A percentile compares a stretch with the other conserved stretches of the same genome.
phyloP scores from a whole-genome alignment of 2,329 filamentous ascomycete genomes.

The Harringtonia aguacate region DNA sequence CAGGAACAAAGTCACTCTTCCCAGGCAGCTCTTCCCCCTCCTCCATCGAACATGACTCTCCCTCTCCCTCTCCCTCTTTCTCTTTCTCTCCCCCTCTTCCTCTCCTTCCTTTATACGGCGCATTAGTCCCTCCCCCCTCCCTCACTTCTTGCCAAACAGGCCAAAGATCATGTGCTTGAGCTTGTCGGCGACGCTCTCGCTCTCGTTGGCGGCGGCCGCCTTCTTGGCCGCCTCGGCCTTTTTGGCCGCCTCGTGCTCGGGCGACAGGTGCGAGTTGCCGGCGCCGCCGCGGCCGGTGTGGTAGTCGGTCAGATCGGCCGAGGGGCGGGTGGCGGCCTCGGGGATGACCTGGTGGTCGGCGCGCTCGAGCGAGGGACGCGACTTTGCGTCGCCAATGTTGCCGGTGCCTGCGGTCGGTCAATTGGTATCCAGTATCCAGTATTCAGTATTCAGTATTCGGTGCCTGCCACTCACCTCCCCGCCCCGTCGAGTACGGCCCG shows the following conservation, averaged over 20 bases:
- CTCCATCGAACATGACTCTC: no score
- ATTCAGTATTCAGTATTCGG: no score
- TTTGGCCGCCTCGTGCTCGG: slow-evolving; percentile 15
- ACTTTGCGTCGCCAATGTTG: slow-evolving; percentile 44
- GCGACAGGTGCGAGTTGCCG: slow-evolving; percentile 38
- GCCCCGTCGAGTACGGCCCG: slow-evolving; percentile 47
- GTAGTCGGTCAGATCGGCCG: slow-evolving; percentile 36
- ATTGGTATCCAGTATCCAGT: no score
- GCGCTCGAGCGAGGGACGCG: slow-evolving; percentile 24
- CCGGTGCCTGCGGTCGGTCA: slow-evolving; percentile 42
- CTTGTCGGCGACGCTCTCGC: slow-evolving; percentile 41
- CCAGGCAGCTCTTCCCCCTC: no score
- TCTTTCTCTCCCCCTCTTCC: no score
- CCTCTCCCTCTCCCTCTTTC: no score
- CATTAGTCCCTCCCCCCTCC: no score
- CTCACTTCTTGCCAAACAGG: slow-evolving; percentile 35
- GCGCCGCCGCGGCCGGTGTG: slow-evolving; percentile 51
- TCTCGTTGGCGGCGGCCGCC: slow-evolving; percentile 12
- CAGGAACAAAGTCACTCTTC: no score
- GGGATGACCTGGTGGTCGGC: slow-evolving; percentile 43
- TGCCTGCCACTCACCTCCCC: no score
- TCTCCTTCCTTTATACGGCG: no score
- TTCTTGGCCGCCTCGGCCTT: slow-evolving; percentile 16
- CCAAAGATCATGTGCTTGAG: slow-evolving; percentile 45
- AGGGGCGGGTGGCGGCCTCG: slow-evolving; percentile 37